Percentiles rank a stretch among this genome's conserved stretches.
phyloP scores from a whole-genome alignment of 371 early-diverging fungal genomes.

The Saksenaea oblongispora region DNA sequence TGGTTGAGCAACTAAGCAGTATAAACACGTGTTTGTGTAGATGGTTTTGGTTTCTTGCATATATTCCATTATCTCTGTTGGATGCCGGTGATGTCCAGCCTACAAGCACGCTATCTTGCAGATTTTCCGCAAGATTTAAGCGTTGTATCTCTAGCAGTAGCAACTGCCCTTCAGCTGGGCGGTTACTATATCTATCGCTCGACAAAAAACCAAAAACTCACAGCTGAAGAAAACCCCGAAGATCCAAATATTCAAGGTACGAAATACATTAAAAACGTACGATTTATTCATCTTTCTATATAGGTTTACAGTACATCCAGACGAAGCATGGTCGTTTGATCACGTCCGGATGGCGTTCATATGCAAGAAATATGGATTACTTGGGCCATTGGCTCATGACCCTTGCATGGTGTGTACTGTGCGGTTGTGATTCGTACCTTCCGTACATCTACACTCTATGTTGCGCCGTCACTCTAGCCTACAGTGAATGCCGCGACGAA shows the following conservation, averaged over 20 bases:
- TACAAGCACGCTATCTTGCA: slow-evolving; percentile 88
- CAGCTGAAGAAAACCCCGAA: slow-evolving; percentile 77
- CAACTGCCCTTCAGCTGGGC: slow-evolving; percentile 58
- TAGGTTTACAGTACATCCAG: slow-evolving; percentile 78
- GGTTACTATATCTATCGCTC: slow-evolving; percentile 88
- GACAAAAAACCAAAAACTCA: slow-evolving; percentile 88
- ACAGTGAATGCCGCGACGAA: slow-evolving; percentile 89
- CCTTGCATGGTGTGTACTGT: slow-evolving; percentile 83
- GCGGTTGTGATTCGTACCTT: slow-evolving; percentile 64
- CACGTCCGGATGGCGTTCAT: slow-evolving; percentile 92
- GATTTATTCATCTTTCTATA: not conserved
- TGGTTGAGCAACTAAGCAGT: not conserved
- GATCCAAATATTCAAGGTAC: slow-evolving; percentile 63
- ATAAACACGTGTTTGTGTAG: slow-evolving; percentile 35
- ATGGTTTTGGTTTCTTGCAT: slow-evolving; percentile 96
- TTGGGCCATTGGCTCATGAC: slow-evolving; percentile 89
- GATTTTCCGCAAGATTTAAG: slow-evolving; percentile 63
- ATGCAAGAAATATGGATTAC: slow-evolving; percentile 92
- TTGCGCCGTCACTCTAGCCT: slow-evolving; percentile 84
- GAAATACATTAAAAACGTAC: not conserved
- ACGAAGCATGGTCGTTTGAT: slow-evolving; percentile 82
- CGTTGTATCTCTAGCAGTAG: slow-evolving; percentile 28
- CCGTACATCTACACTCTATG: slow-evolving; percentile 94
- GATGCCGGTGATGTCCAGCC: slow-evolving; percentile 88
- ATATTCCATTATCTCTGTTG: slow-evolving; percentile 86